phyloP scores from a whole-genome alignment of 2,329 filamentous ascomycete species.

The Zasmidium cellare region DNA sequence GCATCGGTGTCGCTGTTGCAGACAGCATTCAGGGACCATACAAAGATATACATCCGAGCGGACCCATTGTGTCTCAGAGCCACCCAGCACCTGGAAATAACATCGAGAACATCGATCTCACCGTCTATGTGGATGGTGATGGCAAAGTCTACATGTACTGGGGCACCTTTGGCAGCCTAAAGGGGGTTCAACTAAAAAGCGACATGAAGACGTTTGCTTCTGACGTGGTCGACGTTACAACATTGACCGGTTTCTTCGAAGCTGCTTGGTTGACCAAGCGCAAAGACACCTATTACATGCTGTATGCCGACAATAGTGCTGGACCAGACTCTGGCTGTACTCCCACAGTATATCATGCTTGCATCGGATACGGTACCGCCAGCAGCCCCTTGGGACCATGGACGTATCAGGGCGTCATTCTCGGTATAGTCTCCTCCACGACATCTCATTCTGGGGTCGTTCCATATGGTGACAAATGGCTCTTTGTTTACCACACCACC shows the following conservation, averaged over 20 bases:
- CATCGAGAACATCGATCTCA: conserved; percentile 3
- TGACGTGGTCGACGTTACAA: neutral
- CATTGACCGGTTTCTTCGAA: conserved; percentile 1
- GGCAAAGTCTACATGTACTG: conserved; percentile 5
- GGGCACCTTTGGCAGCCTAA: conserved; percentile 1
- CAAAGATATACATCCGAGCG: neutral
- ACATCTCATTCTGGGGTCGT: conserved; percentile 1
- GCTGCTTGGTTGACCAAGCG: conserved; percentile 4
- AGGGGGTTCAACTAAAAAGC: neutral
- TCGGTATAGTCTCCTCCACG: conserved; percentile 4
- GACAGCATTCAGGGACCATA: conserved; percentile 1
- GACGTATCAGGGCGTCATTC: conserved; percentile 3
- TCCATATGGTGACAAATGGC: neutral
- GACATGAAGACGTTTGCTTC: conserved; percentile 1
- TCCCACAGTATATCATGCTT: conserved; percentile 3
- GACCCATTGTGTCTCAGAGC: neutral
- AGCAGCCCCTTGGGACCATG: neutral
- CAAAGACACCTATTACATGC: conserved; percentile 1
- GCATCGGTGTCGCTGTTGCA: conserved; percentile 2
- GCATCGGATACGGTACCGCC: conserved; percentile 1
- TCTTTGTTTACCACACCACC: conserved; percentile 1
- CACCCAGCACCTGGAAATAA: conserved; percentile 2
- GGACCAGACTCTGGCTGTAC: neutral
- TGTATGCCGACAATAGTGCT: conserved; percentile 4
- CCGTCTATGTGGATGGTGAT: conserved; percentile 1